Conservation (phyloP, 2,329 filamentous ascomycete species). For the Claviceps lovelessii region DNA sequence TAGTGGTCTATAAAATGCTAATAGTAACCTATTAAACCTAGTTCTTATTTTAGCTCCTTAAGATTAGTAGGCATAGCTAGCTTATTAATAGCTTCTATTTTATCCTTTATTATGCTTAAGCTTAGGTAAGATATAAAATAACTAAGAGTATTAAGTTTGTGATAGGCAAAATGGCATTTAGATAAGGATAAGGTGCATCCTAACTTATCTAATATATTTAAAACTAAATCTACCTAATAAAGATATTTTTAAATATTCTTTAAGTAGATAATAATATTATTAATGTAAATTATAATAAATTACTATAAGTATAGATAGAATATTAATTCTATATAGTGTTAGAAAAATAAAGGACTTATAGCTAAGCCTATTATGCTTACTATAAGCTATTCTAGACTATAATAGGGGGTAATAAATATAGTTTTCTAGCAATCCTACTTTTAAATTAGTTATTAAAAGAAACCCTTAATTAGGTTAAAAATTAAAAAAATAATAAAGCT, state of each 20-base stretch:
- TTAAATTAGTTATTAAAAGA: background rate
- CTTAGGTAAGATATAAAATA: background rate
- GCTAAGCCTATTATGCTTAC: background rate
- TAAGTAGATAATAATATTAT: background rate
- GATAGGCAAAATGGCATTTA: background rate
- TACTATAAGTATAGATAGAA: background rate
- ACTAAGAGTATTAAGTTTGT: background rate
- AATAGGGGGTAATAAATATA: background rate
- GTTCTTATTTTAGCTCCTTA: background rate
- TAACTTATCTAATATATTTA: background rate
- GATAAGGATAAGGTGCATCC: background rate
- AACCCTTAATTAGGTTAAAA: background rate
- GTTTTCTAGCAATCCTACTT: background rate
- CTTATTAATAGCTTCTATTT: background rate
- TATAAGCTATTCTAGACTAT: background rate
- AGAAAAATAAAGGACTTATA: background rate
- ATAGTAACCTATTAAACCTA: background rate
- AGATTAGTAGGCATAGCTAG: background rate
- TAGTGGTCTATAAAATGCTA: too few relatives aligned
- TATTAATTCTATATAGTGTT: background rate
- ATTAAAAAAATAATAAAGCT: background rate
- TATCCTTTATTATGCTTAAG: background rate
- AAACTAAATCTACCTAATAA: background rate
- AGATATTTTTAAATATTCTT: background rate
- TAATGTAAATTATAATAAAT: background rate